Evolutionary conservation across 2,329 filamentous ascomycete species (phyloP), one percentile per base, ranked within the genome.

Genomic region (Phialophora verrucosa): DNA sequence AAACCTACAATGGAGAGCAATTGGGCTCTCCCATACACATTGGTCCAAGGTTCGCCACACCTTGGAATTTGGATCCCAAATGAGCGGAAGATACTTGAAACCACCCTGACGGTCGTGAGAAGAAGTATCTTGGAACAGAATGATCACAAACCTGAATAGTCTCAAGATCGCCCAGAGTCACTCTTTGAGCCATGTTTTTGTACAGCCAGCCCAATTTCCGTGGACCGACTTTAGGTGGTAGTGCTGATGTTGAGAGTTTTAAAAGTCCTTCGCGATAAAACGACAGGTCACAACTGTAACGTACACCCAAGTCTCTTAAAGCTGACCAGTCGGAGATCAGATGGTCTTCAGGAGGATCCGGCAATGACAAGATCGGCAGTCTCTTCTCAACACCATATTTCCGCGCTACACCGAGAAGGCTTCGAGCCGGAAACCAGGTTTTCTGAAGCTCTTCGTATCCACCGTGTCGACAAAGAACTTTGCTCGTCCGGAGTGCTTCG

Each of bases 1-100:
- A 66, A 62, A 62, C 50, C 49, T 68, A n/a, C 58, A 25, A 20
- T 51, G 57, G 31, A 68, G 58, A 27, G 23, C 7, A 57, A 68
- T 62, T 20, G n/a, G n/a, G 58, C 65, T 65, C 17, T 65, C 35
- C 65, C 65, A 68, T 29, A 68, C 65, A 62, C 65, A 68, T 23
- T 62, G 27, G 17, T 65, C 50, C 20, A 65, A 12, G 11, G 56
- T 62, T 53, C 42, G 58, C 65, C 65, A 68, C n/a, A 54, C 17
- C 6, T 20, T 35, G 42, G 51, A 20, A 38, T 12, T 44, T 62
- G 23, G 20, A 29, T 68, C 59, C 62, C 63, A 68, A 35, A 65
- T 57, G 53, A 65, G 50, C n/a, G 49, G 23, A 14, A 38, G n/a
- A 6, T 54, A 49, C 53, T 42, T 35, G 53, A 68, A 68, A 8